A percentile compares a stretch with the other conserved stretches of the same genome.
Evolutionary conservation across 73 alveolate genomes (phyloP).

Genomic region (Paramecium primaurelia): DNA sequence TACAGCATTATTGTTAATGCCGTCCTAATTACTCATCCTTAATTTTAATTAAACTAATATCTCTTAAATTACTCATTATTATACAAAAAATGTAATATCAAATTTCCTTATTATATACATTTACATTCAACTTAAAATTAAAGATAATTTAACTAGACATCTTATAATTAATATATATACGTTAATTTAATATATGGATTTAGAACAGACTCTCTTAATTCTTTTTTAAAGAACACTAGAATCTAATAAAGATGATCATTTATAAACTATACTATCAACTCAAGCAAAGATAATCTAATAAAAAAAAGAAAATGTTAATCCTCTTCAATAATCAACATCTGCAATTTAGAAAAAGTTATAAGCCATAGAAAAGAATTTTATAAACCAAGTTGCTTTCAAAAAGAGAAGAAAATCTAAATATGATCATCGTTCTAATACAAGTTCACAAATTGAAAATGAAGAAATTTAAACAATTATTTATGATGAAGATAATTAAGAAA

Average conservation of each 20-base stretch:
- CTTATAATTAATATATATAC: neutral
- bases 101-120: no score
- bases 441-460: neutral
- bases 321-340: neutral
- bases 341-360: neutral
- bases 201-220: neutral
- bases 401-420: neutral
- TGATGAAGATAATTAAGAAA: neutral
- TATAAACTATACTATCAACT: neutral
- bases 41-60: neutral
- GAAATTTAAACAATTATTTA: neutral
- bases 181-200: neutral
- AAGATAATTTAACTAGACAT: neutral
- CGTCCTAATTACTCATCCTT: neutral
- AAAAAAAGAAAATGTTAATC: neutral
- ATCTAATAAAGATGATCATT: neutral
- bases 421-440: neutral
- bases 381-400: neutral
- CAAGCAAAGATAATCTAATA: neutral
- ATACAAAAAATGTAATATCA: neutral
- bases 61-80: neutral
- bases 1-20: neutral
- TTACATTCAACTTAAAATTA: no score
- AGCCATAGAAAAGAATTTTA: neutral
- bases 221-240: neutral